Evolutionary conservation across 1,139 yeast genomes (phyloP).

Genomic region (Geotrichum fermentans): DNA sequence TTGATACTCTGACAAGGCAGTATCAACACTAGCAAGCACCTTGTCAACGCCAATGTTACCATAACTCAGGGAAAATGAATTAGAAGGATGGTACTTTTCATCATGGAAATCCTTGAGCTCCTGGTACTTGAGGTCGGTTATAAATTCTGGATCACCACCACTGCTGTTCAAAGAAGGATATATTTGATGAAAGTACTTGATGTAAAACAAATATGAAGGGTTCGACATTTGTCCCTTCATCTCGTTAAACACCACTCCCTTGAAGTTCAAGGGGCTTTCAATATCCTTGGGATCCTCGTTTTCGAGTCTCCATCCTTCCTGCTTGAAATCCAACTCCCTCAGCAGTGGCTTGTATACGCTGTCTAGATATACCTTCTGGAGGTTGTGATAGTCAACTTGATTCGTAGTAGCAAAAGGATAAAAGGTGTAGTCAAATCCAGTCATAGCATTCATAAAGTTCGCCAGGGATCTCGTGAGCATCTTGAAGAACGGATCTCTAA

Average conservation of each 20-base stretch:
- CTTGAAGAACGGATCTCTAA: constrained; percentile 94
- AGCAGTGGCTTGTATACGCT: constrained; percentile 81
- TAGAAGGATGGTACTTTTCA: constrained; percentile 80
- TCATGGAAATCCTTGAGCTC: constrained; percentile 74
- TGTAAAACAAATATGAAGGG: constrained; percentile 79
- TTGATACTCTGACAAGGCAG: constrained; percentile 50
- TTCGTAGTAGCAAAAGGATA: constrained; percentile 97
- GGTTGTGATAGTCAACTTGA: constrained; percentile 68
- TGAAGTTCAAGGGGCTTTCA: constrained; percentile 59
- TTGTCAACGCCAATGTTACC: constrained; percentile 66
- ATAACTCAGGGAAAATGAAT: constrained; percentile 80
- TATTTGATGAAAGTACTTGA: constrained; percentile 75
- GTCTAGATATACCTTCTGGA: constrained; percentile 84
- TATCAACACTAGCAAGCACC: constrained; percentile 57
- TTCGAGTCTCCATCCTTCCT: constrained; percentile 98
- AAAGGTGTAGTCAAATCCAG: constrained; percentile 92
- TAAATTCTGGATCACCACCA: constrained; percentile 88
- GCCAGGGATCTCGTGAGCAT: constrained; percentile 86
- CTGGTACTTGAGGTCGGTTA: constrained; percentile 67
- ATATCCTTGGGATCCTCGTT: constrained; percentile 55
- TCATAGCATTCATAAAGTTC: constrained; percentile 98
- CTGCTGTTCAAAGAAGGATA: constrained; percentile 83
- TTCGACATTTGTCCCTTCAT: constrained; percentile 98
- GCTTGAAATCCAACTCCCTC: constrained; percentile 75
- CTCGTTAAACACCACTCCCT: constrained; percentile 96